These are phyloP conservation scores for Pleurostoma richardsiae DNA, from an alignment of 2,329 filamentous ascomycete genomes.

Conservation along the genomic window DNA sequence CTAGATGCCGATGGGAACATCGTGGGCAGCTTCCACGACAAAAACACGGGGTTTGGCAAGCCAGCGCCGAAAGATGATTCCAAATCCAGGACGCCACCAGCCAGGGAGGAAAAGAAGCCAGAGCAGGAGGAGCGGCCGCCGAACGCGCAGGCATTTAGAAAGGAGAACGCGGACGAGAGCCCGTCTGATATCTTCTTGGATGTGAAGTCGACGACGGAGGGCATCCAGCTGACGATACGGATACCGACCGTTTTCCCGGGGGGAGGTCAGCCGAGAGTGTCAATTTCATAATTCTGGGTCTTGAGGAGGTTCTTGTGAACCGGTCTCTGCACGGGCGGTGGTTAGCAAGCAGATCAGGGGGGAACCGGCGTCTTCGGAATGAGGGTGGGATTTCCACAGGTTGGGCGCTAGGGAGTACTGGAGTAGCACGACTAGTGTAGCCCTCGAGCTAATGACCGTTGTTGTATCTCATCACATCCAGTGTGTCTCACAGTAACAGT, in stretches of 20 bases:
- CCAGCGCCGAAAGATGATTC: conserved; percentile 5
- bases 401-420: too few relatives aligned
- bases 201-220: conserved; percentile 52
- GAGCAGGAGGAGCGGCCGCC: conserved; percentile 21
- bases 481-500: too few relatives aligned
- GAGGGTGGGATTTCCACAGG: too few relatives aligned
- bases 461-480: too few relatives aligned
- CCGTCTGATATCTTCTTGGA: conserved; percentile 53
- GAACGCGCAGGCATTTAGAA: conserved; percentile 27
- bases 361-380: too few relatives aligned
- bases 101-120: conserved; percentile 14
- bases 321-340: too few relatives aligned
- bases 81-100: conserved; percentile 10
- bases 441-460: too few relatives aligned
- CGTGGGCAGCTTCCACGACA: conserved; percentile 41
- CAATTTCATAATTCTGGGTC: conserved; percentile 7
- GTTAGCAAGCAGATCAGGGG: too few relatives aligned
- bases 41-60: conserved; percentile 24
- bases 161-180: conserved; percentile 29
- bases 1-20: conserved; percentile 37
- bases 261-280: conserved; percentile 21
- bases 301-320: too few relatives aligned
- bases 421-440: too few relatives aligned
- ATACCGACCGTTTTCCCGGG: conserved; percentile 50
- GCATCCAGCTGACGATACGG: conserved; percentile 52